Conservation (phyloP, 202 grass and related monocot genomes). For the Cymbopogon flexuosus region DNA sequence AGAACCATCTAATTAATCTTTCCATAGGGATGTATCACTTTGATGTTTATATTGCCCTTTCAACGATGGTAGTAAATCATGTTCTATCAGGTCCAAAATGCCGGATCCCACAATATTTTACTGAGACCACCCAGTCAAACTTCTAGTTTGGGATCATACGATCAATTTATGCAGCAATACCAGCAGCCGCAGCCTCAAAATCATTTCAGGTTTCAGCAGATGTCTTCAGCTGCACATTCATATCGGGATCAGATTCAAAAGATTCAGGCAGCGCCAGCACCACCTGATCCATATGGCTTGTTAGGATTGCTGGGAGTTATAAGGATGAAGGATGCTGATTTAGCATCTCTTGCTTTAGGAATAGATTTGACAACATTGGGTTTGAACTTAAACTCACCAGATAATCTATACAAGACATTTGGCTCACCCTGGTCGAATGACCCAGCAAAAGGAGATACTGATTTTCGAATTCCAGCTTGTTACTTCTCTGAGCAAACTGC, state of each 20-base stretch:
- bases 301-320: constrained; percentile 78
- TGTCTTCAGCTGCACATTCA: constrained; percentile 63
- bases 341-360: constrained; percentile 86
- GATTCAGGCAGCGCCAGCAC: constrained; percentile 44
- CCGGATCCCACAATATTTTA: constrained; percentile 53
- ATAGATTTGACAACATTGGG: constrained; percentile 89
- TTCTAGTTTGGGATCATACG: constrained; percentile 72
- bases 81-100: constrained; percentile 61
- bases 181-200: constrained; percentile 63
- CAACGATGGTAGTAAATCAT: constrained; percentile 16
- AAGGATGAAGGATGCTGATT: constrained; percentile 69
- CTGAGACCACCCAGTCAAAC: constrained; percentile 61
- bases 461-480: constrained; percentile 77
- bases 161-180: constrained; percentile 90
- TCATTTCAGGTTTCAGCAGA: constrained; percentile 77
- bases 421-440: constrained; percentile 91
- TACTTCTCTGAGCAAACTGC: constrained; percentile 62
- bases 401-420: constrained; percentile 96
- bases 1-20: constrained; percentile 39
- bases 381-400: constrained; percentile 81
- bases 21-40: constrained; percentile 40
- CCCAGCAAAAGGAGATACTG: constrained; percentile 70
- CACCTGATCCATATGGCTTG: constrained; percentile 82
- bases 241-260: constrained; percentile 70
- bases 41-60: constrained; percentile 19